Conservation (phyloP, 441 rosid genomes). For the Euphorbia celastroides region DNA sequence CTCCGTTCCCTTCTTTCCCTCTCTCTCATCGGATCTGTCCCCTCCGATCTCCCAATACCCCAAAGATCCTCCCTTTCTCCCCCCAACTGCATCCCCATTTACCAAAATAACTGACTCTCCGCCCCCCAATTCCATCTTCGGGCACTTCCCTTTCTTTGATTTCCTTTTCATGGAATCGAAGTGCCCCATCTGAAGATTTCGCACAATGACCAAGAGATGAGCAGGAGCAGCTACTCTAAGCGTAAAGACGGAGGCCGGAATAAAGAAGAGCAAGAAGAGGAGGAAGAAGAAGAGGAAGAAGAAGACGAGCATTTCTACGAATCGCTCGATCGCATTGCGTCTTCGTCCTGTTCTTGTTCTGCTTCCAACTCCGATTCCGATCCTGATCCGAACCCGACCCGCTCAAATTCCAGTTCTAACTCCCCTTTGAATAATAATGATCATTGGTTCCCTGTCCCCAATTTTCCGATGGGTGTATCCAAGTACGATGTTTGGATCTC, state of each 20-base stretch:
- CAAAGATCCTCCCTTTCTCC: slow-evolving; percentile 1
- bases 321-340: slow-evolving; percentile 81
- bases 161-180: slow-evolving; percentile 9
- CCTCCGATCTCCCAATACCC: slow-evolving; percentile 26
- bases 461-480: slow-evolving; percentile 2
- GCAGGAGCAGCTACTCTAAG: slow-evolving; percentile 44
- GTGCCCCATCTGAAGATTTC: slow-evolving; percentile 6
- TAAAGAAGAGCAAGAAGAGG: slow-evolving; percentile 30
- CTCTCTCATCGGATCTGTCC: slow-evolving; percentile 51
- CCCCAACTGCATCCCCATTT: neutral
- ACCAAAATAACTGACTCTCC: neutral
- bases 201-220: slow-evolving; percentile 23
- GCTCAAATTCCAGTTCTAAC: slow-evolving; percentile 31
- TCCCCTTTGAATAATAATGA: slow-evolving; percentile 44
- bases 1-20: slow-evolving; percentile 17
- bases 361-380: slow-evolving; percentile 43
- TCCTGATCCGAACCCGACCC: slow-evolving; percentile 29
- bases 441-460: slow-evolving; percentile 19
- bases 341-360: slow-evolving; percentile 61
- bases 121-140: neutral
- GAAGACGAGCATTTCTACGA: slow-evolving; percentile 82
- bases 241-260: slow-evolving; percentile 29
- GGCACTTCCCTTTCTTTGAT: slow-evolving; percentile 11
- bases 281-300: slow-evolving; percentile 38
- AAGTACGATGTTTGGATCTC: slow-evolving; percentile 90